Percentiles rank a stretch among this genome's conserved stretches.
phyloP scores from a whole-genome alignment of 441 rosid genomes.

The Populus tomentosa region DNA sequence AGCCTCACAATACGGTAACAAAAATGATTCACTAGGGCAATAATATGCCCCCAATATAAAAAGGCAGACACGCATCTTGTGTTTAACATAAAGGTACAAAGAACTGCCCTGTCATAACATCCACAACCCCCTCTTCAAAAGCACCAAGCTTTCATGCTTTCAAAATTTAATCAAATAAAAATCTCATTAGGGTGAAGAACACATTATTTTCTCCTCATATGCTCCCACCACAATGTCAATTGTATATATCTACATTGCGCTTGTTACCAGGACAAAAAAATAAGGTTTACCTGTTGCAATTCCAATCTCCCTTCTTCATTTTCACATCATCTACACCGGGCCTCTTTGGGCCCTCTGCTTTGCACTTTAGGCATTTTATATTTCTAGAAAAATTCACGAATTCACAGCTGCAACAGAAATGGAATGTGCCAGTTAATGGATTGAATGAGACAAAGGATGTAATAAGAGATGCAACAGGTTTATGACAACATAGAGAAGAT shows the following conservation, averaged over 20 bases:
- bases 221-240: neutral
- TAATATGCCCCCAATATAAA: neutral
- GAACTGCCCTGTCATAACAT: neutral
- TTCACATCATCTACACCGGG: slow-evolving; percentile 32
- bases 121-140: too few species aligned
- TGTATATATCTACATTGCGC: neutral
- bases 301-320: slow-evolving; percentile 91
- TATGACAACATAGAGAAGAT: neutral
- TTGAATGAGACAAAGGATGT: neutral
- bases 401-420: slow-evolving; percentile 25
- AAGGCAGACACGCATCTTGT: neutral
- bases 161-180: neutral
- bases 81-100: neutral
- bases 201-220: neutral
- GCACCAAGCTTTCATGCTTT: neutral
- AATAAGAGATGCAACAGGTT: neutral
- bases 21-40: neutral
- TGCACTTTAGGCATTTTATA: slow-evolving; percentile 58
- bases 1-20: neutral
- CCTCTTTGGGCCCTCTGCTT: slow-evolving; percentile 53
- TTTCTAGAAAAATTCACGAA: slow-evolving; percentile 76
- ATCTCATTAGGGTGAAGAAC: neutral
- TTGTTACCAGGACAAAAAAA: neutral
- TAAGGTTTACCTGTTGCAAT: slow-evolving; percentile 46
- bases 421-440: neutral